Conservation (phyloP, 768 basidiomycete genomes). For the Lentinula raphanica region DNA sequence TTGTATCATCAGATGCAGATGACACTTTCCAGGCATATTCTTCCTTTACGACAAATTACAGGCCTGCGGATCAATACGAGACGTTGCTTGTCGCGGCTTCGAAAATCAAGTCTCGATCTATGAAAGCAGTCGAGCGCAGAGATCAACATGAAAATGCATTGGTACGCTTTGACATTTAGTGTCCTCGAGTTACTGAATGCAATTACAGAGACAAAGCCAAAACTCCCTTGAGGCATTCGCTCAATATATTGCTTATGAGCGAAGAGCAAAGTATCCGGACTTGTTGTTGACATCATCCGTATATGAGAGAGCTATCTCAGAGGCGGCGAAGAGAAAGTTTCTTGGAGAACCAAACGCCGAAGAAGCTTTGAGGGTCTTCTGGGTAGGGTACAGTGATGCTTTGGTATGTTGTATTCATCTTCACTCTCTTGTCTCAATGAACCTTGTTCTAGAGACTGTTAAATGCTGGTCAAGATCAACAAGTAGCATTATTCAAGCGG, state of each 20-base stretch:
- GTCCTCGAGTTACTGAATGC: neutral
- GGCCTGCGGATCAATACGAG: conserved; percentile 76
- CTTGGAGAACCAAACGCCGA: conserved; percentile 52
- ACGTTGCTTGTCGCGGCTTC: conserved; percentile 70
- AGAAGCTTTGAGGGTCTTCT: conserved; percentile 56
- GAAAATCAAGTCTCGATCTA: conserved; percentile 56
- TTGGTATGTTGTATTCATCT: conserved; percentile 39
- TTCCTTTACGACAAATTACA: conserved; percentile 77
- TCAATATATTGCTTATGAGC: conserved; percentile 59
- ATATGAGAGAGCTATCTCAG: conserved; percentile 72
- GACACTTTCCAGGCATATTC: conserved; percentile 85
- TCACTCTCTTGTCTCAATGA: neutral
- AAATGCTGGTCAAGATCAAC: conserved; percentile 34
- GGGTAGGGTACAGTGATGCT: conserved; percentile 69
- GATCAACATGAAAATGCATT: conserved; percentile 58
- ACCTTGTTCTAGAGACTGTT: conserved; percentile 38
- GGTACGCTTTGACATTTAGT: conserved; percentile 31
- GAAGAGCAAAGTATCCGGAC: conserved; percentile 55
- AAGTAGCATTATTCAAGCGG: conserved; percentile 42
- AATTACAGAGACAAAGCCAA: conserved; percentile 27
- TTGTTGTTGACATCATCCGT: conserved; percentile 49
- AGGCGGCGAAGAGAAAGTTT: conserved; percentile 59
- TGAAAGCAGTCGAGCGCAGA: conserved; percentile 56
- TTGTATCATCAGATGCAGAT: conserved; percentile 55
- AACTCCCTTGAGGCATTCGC: conserved; percentile 57